Conservation (phyloP, 2,329 filamentous ascomycete species). For the Pseudopyrenochaeta lycopersici region DNA sequence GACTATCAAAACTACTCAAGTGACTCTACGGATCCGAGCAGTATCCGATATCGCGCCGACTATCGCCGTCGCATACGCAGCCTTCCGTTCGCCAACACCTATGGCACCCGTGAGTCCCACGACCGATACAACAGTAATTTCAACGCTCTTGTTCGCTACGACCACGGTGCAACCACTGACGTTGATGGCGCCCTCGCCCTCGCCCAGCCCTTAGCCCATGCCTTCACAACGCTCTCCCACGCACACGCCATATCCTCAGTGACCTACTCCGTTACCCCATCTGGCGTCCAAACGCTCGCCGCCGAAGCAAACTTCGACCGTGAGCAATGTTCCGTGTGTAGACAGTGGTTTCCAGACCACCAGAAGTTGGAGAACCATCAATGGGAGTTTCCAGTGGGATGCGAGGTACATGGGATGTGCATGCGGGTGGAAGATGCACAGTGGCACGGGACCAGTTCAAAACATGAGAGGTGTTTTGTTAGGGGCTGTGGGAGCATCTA, state of each 20-base stretch:
- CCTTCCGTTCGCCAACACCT: slow-evolving; percentile 1
- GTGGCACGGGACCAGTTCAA: slow-evolving; percentile 21
- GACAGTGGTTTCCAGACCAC: slow-evolving; percentile 23
- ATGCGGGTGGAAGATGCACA: slow-evolving; percentile 22
- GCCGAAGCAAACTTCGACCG: slow-evolving; percentile 30
- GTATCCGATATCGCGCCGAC: slow-evolving; percentile 11
- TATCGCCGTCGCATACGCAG: neutral
- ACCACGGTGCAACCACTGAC: neutral
- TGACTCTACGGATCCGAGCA: slow-evolving; percentile 9
- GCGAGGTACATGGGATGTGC: slow-evolving; percentile 26
- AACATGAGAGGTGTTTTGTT: slow-evolving; percentile 34
- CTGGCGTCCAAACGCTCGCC: slow-evolving; percentile 18
- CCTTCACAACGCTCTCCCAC: slow-evolving; percentile 16
- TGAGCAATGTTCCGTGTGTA: slow-evolving; percentile 26
- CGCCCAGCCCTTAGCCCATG: slow-evolving; percentile 7
- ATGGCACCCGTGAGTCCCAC: neutral
- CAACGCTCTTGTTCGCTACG: neutral
- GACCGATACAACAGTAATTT: slow-evolving; percentile 4
- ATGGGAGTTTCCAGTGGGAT: slow-evolving; percentile 21
- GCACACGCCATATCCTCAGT: slow-evolving; percentile 21
- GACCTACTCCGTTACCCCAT: slow-evolving; percentile 16
- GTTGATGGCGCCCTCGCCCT: neutral
- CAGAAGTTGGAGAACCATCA: slow-evolving; percentile 16
- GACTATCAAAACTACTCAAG: slow-evolving; percentile 9
- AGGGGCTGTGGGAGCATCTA: slow-evolving; percentile 24